Evolutionary conservation across 2,329 filamentous ascomycete species (phyloP), one percentile per base, ranked within the genome.

Genomic region (Penicillium sp.): DNA sequence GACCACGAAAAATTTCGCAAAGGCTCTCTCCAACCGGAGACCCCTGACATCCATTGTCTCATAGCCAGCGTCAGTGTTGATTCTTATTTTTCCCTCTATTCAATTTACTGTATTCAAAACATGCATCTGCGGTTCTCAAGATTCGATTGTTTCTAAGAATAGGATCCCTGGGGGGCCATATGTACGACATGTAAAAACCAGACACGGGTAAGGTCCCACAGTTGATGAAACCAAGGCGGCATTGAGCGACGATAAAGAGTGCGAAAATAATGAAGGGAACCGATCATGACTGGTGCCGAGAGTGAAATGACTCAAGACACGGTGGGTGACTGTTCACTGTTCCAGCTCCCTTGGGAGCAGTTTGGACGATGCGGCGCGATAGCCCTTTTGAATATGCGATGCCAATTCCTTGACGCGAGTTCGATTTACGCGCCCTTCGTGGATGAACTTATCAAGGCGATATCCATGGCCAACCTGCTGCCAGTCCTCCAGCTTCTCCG

Each of bases 401-500:
- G 56, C 63, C 13, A 67, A 28, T 39, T 66, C 61, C 41, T 62
- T 66, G 9, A 60, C 51, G 39, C 66, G 56, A 25, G 50, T 62
- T 39, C 69, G 58, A 40, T 72, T 70, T 3, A 56, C 66, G 12
- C 57, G 63, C 18, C 67, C 69, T 54, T 71, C 67, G 45, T 63
- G 53, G 33, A 69, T 47, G 13, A 49, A 53, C 49, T 66, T 70
- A n/a, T 55, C 64, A n/a, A 67, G 49, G 29, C 66, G 66, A 53
- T 72, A 71, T 7, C 62, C 63, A 13, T 60, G 56, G 6, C 53
- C 56, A 25, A 71, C 59, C 25, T 57, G 61, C 51, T 70, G 64
- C 70, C 70, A 73, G 37, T 71, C 65, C 6, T 64, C 57, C 1
- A 71, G 51, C 28, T 55, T 70, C 49, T 72, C 68, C 52, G 67